Conservation (phyloP, 164 flowering plant genomes). For the Vitis rupestris region DNA sequence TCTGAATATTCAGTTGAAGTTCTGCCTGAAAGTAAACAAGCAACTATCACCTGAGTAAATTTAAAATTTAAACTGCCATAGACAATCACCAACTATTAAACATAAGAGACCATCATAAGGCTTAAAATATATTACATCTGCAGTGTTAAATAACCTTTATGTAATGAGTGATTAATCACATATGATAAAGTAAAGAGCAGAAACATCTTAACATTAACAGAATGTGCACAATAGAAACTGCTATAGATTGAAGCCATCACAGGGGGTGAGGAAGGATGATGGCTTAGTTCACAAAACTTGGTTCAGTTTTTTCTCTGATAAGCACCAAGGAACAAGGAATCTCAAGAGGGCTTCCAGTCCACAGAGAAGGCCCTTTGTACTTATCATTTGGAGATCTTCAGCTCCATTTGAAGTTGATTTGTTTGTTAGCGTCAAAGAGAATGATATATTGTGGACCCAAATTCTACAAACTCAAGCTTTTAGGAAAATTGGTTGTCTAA, state of each 20-base stretch:
- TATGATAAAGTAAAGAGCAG: background rate
- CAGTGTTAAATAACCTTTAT: too few species aligned
- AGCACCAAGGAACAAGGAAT: background rate
- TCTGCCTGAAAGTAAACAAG: slow-evolving; percentile 70
- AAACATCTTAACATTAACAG: background rate
- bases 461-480: too few species aligned
- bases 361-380: background rate
- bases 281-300: background rate
- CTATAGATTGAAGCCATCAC: background rate
- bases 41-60: background rate
- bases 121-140: too few species aligned
- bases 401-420: too few species aligned
- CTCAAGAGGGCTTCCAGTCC: background rate
- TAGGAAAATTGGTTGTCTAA: too few species aligned
- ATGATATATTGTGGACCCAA: too few species aligned
- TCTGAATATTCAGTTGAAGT: slow-evolving; percentile 87
- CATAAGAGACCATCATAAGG: too few species aligned
- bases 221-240: background rate
- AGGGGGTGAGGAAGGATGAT: too few species aligned
- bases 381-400: background rate
- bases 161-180: background rate
- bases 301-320: background rate
- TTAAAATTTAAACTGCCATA: too few species aligned
- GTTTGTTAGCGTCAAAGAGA: too few species aligned
- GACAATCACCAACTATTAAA: too few species aligned